Evolutionary conservation across 306 rosid genomes (phyloP), one percentile per base, ranked within the genome.

Genomic region (Quercus engelmannii): DNA sequence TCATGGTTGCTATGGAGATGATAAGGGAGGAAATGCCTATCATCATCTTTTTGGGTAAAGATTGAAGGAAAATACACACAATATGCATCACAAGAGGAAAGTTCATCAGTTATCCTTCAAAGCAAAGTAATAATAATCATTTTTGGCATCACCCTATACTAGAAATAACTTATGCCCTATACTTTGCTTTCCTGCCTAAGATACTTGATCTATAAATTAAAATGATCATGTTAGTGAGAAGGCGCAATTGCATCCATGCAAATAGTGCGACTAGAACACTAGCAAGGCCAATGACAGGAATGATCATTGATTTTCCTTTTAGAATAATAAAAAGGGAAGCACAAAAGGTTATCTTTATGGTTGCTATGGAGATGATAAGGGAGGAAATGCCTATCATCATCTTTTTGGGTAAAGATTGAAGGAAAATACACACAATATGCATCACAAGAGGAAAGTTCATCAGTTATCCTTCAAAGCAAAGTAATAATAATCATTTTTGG

Each of bases 151-250:
- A 23, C 25, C 25, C 1, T 23, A 23, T 23, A 1, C 25, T 1
- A 23, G 25, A 23, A 1, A 1, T 1, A 1, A 23, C n/a, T n/a
- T n/a, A n/a, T n/a, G n/a, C n/a, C n/a, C n/a, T n/a, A 1, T 23
- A 1, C 25, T 23, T 23, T 23, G 1, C 25, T 23, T 1, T 1
- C 62, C 25, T 7, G 3, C 6, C 14, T 10, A 57, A 20, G 62
- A 57, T 57, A 4, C 62, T 20, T 57, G 62, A 3, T 13, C 11
- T 12, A 20, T 57, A 57, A 10, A 28, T 57, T 57, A 25, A 57
- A 2, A 0, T n/a, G 28, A 6, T 5, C 62, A 57, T 57, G 9
- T 57, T 13, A 19, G 6, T 6, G 6, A 57, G 62, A 57, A 57
- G 21, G 62, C 25, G 14, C 6, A 2, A 1, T 11, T 57, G 28